Conservation (phyloP, 1,284 basidiomycete genomes). For the Puccinia novopanici region DNA sequence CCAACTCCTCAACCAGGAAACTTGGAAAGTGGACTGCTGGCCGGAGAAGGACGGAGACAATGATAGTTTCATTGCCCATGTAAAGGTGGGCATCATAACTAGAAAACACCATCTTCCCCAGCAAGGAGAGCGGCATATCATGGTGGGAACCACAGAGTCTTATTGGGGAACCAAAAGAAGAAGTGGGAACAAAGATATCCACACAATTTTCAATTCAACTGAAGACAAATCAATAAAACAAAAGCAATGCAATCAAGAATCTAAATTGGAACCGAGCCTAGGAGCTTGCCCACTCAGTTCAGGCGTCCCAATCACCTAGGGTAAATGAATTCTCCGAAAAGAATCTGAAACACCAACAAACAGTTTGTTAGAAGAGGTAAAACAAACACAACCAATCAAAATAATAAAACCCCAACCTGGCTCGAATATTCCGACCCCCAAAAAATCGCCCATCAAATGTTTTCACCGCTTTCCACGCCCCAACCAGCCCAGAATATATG, state of each 20-base stretch:
- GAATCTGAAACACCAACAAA: slow-evolving; percentile 25
- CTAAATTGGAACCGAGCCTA: not conserved
- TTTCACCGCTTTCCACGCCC: slow-evolving; percentile 88
- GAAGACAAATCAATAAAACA: not conserved
- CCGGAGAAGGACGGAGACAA: too few relatives aligned
- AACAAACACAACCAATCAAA: not conserved
- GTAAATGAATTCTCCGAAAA: slow-evolving; percentile 49
- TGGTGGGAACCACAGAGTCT: too few relatives aligned
- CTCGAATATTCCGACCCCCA: slow-evolving; percentile 72
- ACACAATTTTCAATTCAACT: too few relatives aligned
- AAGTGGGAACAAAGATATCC: too few relatives aligned
- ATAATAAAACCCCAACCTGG: slow-evolving; percentile 53
- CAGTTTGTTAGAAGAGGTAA: not conserved
- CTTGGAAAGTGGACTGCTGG: too few relatives aligned
- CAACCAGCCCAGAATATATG: slow-evolving; percentile 79
- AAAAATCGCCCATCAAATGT: slow-evolving; percentile 89
- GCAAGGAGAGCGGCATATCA: too few relatives aligned
- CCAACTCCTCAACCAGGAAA: too few relatives aligned
- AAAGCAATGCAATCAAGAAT: not conserved
- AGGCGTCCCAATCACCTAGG: slow-evolving; percentile 50
- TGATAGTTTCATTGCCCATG: too few relatives aligned
- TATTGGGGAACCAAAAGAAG: too few relatives aligned
- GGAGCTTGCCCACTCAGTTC: not conserved
- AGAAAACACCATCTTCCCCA: too few relatives aligned
- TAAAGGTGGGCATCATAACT: too few relatives aligned